Evolutionary conservation across 768 basidiomycete species (phyloP).

Genomic region (Rhodotorula diobovata): DNA sequence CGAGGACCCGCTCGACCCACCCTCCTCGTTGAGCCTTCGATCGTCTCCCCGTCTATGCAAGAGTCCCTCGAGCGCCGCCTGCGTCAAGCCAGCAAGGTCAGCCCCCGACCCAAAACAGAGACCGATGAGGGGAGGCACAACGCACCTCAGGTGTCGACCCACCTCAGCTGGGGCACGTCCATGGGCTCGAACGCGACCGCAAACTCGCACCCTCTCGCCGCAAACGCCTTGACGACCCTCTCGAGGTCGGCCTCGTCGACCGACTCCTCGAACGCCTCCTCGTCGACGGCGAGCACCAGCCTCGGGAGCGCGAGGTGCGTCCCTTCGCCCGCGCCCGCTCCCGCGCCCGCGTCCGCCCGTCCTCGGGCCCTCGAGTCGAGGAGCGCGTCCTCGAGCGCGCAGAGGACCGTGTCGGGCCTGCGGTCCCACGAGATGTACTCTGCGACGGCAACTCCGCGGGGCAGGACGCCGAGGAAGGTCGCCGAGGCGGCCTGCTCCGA

Average conservation of each 20-base stretch:
- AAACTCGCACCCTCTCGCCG: not conserved
- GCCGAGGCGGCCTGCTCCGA: conserved; percentile 1
- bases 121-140: not conserved
- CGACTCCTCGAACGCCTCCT: not conserved
- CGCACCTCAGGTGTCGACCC: not conserved
- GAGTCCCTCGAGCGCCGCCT: too few species aligned
- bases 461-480: not conserved
- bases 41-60: too few species aligned
- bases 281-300: not conserved
- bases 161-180: not conserved
- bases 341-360: too few species aligned
- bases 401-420: not conserved
- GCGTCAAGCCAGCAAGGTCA: too few species aligned
- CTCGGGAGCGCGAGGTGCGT: too few species aligned
- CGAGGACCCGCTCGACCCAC: too few species aligned
- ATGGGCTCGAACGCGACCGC: not conserved
- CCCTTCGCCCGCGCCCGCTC: too few species aligned
- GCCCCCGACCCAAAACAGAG: not conserved
- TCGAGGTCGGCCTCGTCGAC: not conserved
- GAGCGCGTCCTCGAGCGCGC: not conserved
- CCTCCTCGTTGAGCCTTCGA: too few species aligned
- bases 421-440: not conserved
- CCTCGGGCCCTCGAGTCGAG: not conserved
- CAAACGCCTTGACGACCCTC: not conserved
- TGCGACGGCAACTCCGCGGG: not conserved